Base-by-base conservation (phyloP, 805 yeast genomes). In the Metschnikowia santaceciliae region DNA sequence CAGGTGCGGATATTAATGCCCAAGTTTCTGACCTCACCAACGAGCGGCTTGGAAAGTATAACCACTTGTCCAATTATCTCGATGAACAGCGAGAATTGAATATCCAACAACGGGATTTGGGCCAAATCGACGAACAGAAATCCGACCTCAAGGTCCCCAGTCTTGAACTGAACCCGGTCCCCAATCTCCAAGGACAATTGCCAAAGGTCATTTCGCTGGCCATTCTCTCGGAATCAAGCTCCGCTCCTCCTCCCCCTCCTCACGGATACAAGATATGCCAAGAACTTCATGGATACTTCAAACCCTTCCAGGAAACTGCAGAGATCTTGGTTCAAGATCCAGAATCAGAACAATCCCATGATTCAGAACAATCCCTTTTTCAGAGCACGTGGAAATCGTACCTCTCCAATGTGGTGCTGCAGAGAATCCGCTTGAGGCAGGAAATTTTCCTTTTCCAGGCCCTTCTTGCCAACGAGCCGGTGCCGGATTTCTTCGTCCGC, bases 361-460 rank as follows among this genome's bases (percentile, higher is more conserved):
- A 26, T 26, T 26, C 11, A 8, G 34, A 50, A 11, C 38, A 33
- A 19, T 37, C 20, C 13, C 40, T 15, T 44, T 41, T 47, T 14
- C 46, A 51, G 17, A 33, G 23, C n/a, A 50, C 61, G 2, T 74
- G 78, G 78, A 63, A 61, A 40, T 60, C 51, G 19, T 74, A 74
- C 54, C 65, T 74, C 47, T 46, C 59, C 42, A 59, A 62, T 42
- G 76, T 73, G 5, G 50, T 72, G n/a, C 60, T 61, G 32, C 70
- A 67, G 56, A 54, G 78, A 30, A 72, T 74, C 43, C 66, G 67
- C 50, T 60, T 74, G 46, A 61, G 77, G 41, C 77, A 72, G 53
- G 78, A 74, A 50, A 71, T 74, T 50, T 60, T 56, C 32, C 52
- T 64, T 46, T 74, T 66, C 63, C 74, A 71, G 53, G 40, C 54